These are phyloP conservation scores for Mycosphaerella arachidis DNA, from an alignment of 2,329 filamentous ascomycete species.

Conservation along the genomic window DNA sequence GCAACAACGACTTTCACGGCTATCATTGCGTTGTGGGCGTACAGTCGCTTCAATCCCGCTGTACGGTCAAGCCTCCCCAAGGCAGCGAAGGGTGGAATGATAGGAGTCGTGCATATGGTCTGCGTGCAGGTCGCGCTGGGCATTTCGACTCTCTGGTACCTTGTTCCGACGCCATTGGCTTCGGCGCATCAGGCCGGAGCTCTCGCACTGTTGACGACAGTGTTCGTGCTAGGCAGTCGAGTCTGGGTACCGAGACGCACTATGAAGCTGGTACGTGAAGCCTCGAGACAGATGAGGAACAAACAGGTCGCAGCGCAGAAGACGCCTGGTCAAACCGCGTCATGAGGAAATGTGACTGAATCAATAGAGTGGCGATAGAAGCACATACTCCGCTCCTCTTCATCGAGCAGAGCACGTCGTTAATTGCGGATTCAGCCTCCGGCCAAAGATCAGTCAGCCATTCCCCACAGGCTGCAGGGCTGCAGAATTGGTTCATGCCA, in stretches of 20 bases:
- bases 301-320: not conserved
- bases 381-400: not conserved
- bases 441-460: not conserved
- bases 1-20: constrained; percentile 83
- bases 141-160: constrained; percentile 86
- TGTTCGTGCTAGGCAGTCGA: constrained; percentile 72
- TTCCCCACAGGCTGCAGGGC: not conserved
- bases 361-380: not conserved
- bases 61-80: constrained; percentile 56
- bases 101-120: constrained; percentile 78
- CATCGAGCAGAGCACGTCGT: not conserved
- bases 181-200: constrained; percentile 90
- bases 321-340: not conserved
- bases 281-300: constrained; percentile 12
- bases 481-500: not conserved
- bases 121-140: constrained; percentile 78
- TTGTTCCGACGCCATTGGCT: constrained; percentile 83
- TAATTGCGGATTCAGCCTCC: too few relatives aligned
- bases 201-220: constrained; percentile 76
- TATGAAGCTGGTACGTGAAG: constrained; percentile 26
- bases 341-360: not conserved
- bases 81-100: constrained; percentile 65
- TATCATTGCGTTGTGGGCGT: constrained; percentile 75
- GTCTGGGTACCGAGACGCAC: constrained; percentile 63
- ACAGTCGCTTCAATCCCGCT: constrained; percentile 62